A percentile compares a stretch with the other conserved stretches of the same genome.
phyloP scores from a whole-genome alignment of 2,329 filamentous ascomycete genomes.

The Zelopaecilomyces penicillatus region DNA sequence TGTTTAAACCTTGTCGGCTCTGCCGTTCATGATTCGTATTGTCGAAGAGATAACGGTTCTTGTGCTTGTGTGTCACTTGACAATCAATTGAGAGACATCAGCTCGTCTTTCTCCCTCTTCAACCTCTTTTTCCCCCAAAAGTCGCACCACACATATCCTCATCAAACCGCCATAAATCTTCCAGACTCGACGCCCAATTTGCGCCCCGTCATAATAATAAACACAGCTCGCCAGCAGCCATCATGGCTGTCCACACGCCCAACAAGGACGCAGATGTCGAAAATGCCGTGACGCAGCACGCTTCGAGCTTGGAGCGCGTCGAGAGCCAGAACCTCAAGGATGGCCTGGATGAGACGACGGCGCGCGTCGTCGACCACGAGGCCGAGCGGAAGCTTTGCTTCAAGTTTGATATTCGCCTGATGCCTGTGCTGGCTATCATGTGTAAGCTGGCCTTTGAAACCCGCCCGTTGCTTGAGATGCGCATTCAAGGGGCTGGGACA shows the following conservation, averaged over 20 bases:
- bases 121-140: not conserved
- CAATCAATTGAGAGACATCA: no score
- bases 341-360: conserved; percentile 13
- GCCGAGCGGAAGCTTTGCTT: conserved; percentile 43
- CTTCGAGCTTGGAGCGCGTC: conserved; percentile 7
- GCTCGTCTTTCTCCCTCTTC: not conserved
- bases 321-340: conserved; percentile 7
- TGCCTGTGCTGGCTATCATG: conserved; percentile 48
- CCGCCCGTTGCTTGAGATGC: not conserved
- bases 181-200: no score
- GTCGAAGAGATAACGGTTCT: no score
- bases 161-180: no score
- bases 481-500: not conserved
- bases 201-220: no score
- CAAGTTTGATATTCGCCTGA: conserved; percentile 46
- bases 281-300: conserved; percentile 4
- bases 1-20: conserved; percentile 1
- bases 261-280: conserved; percentile 3
- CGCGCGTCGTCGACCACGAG: conserved; percentile 26
- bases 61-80: no score
- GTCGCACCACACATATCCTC: no score
- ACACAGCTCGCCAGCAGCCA: not conserved
- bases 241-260: conserved; percentile 2
- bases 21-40: no score
- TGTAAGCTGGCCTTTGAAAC: conserved; percentile 21